Percentiles rank a stretch among this genome's conserved stretches.
These are phyloP conservation scores for Ceratobasidium theobromae DNA, from an alignment of 1,284 basidiomycete genomes.

Conservation along the genomic window DNA sequence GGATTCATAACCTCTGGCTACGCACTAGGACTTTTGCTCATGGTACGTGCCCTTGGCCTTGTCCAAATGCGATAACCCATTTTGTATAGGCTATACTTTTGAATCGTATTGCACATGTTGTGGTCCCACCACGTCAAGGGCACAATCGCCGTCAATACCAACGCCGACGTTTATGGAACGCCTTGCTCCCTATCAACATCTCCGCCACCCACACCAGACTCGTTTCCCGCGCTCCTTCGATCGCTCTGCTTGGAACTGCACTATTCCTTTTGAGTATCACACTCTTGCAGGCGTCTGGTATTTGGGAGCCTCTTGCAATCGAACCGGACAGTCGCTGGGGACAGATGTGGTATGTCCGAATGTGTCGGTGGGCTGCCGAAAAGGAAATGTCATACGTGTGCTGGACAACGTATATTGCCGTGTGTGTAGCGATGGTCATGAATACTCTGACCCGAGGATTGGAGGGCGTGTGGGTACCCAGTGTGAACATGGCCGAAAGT, in stretches of 20 bases:
- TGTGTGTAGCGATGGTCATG: slow-evolving; percentile 62
- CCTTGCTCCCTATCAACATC: slow-evolving; percentile 62
- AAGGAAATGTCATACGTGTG: slow-evolving; percentile 63
- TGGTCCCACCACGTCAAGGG: slow-evolving; percentile 62
- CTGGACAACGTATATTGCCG: slow-evolving; percentile 68
- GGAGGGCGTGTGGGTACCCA: slow-evolving; percentile 49
- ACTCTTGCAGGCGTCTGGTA: slow-evolving; percentile 56
- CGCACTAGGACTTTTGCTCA: slow-evolving; percentile 60
- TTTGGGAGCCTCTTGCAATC: slow-evolving; percentile 40
- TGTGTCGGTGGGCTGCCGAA: slow-evolving; percentile 52
- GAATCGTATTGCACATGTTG: slow-evolving; percentile 72
- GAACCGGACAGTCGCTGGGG: slow-evolving; percentile 33
- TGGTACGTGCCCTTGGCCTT: slow-evolving; percentile 49
- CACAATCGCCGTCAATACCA: slow-evolving; percentile 39
- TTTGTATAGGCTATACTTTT: slow-evolving; percentile 59
- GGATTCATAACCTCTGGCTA: slow-evolving; percentile 71
- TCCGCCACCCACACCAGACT: slow-evolving; percentile 59
- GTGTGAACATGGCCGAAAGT: neutral
- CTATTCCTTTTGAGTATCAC: slow-evolving; percentile 59
- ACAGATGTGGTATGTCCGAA: slow-evolving; percentile 41
- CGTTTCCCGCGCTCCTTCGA: slow-evolving; percentile 59
- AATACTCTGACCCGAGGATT: slow-evolving; percentile 65
- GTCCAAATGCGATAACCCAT: slow-evolving; percentile 27
- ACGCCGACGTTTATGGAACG: slow-evolving; percentile 42
- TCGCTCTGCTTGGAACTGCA: slow-evolving; percentile 58